Base-by-base conservation (phyloP, 768 basidiomycete species). In the Multifurca ochricompacta region DNA sequence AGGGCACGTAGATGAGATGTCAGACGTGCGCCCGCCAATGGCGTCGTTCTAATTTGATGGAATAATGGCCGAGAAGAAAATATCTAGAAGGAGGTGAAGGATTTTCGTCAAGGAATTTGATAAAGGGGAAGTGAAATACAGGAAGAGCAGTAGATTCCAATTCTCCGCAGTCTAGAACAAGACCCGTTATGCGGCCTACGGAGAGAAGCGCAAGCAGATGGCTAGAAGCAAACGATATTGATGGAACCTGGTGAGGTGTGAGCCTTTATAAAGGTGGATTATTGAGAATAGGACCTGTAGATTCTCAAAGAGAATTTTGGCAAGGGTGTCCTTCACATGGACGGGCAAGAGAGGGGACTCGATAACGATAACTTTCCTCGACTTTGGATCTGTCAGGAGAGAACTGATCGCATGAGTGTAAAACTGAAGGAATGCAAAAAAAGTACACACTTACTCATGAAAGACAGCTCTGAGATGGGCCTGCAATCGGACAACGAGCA, bases 101-200 rank as follows among this genome's bases (percentile, higher is more conserved):
- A n/a, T n/a, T n/a, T n/a, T n/a, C 10, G 48, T 34, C 45, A 37
- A 48, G 53, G 31, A 41, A 41, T 18, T 19, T 4, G 27, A n/a
- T 31, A 10, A 34, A 28, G 5, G 42, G 35, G 14, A 51, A 11
- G 6, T 21, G 8, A 71, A 87, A 50, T 62, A 95, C 95, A 0
- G 96, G 93, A 19, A 97, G 75, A 4, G 82, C 82, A 4, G 84
- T 85, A 0, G 92, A 89, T 67, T 98, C 96, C 3, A 95, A 76
- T 66, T 95, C 85, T 1, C 96, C 96, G 60, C 84, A 85, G 65
- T 99, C 96, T 2, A 98, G 71, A 1, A 98, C 95, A 13, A 99
- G 79, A 6, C 95, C 96, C 1, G 93, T 94, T 60, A 93, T 87
- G 54, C 90, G 76, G 10, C 96, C 96, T 6, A 83, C 81, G 2